Conservation (phyloP, 2,329 filamentous ascomycete species). For the Phyllosticta citrichinensis region DNA sequence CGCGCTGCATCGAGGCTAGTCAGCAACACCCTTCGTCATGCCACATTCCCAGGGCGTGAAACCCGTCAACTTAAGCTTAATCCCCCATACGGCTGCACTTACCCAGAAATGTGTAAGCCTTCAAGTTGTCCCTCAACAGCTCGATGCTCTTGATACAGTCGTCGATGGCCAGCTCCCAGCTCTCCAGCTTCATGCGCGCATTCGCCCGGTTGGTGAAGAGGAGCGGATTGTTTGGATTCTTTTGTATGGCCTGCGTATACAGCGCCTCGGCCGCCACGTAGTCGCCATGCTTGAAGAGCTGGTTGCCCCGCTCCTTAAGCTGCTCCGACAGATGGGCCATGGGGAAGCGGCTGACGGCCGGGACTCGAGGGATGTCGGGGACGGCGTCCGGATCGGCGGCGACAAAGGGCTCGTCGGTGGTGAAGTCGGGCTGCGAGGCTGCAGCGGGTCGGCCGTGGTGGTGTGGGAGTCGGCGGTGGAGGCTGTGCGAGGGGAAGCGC, state of each 20-base stretch:
- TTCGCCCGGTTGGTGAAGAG: conserved; percentile 88
- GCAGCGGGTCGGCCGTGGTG: conserved; percentile 1
- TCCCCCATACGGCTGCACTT: conserved; percentile 12
- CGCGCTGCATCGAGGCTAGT: conserved; percentile 42
- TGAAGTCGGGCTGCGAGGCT: not conserved
- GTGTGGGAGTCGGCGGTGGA: not conserved
- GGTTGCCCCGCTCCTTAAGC: conserved; percentile 48
- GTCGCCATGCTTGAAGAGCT: conserved; percentile 54
- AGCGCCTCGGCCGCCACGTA: conserved; percentile 55
- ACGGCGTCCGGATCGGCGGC: not conserved
- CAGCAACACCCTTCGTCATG: not conserved
- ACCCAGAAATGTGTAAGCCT: conserved; percentile 69
- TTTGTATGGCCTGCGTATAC: conserved; percentile 71
- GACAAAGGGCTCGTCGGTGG: not conserved
- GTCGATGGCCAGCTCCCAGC: conserved; percentile 64
- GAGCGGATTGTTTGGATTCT: conserved; percentile 64
- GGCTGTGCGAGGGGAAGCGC: conserved; percentile 2
- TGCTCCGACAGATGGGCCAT: conserved; percentile 33
- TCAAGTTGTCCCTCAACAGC: conserved; percentile 58
- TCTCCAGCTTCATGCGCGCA: conserved; percentile 61
- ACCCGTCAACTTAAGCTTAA: not conserved
- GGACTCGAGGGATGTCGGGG: not conserved
- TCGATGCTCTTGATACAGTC: conserved; percentile 70
- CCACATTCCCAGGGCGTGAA: not conserved
- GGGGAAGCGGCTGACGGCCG: not conserved